Evolutionary conservation across 2,329 filamentous ascomycete species (phyloP).

Genomic region (Fusarium sambucinum): DNA sequence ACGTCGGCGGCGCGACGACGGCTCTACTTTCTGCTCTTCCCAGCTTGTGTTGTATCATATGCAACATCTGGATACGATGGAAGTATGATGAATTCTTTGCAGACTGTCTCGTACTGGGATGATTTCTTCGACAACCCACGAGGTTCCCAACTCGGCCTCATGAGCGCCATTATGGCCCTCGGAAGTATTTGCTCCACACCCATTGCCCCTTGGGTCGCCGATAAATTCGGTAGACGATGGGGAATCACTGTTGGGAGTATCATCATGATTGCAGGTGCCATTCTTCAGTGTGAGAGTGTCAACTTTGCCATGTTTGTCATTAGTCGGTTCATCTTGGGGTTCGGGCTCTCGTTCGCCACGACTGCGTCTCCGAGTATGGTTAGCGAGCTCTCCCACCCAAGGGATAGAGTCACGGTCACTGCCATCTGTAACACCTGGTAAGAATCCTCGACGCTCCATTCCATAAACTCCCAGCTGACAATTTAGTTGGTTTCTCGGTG

Average conservation of each 20-base stretch:
- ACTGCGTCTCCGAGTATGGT: slow-evolving; percentile 64
- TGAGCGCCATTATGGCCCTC: slow-evolving; percentile 61
- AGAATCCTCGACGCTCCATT: accelerated
- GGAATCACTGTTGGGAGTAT: slow-evolving; percentile 50
- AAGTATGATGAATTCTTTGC: slow-evolving; percentile 62
- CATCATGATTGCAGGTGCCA: slow-evolving; percentile 50
- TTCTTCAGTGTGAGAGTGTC: slow-evolving; percentile 49
- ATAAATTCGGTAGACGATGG: slow-evolving; percentile 49
- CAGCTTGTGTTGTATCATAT: slow-evolving; percentile 52
- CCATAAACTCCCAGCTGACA: background rate
- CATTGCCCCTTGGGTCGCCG: slow-evolving; percentile 50
- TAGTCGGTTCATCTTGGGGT: slow-evolving; percentile 65
- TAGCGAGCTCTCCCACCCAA: slow-evolving; percentile 65
- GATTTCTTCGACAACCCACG: slow-evolving; percentile 54
- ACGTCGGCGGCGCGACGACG: slow-evolving; percentile 46
- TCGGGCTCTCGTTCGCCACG: slow-evolving; percentile 65
- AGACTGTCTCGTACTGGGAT: slow-evolving; percentile 58
- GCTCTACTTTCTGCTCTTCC: slow-evolving; percentile 52
- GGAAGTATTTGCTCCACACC: slow-evolving; percentile 57
- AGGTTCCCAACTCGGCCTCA: slow-evolving; percentile 49
- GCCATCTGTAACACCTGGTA: slow-evolving; percentile 64
- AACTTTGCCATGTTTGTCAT: slow-evolving; percentile 65
- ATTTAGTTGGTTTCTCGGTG: slow-evolving; percentile 60
- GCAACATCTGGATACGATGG: slow-evolving; percentile 59
- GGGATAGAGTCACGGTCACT: slow-evolving; percentile 64